Evolutionary conservation across 2,329 filamentous ascomycete genomes (phyloP), one percentile per base, ranked within the genome.

Genomic region (Cladorrhinum sp.): DNA sequence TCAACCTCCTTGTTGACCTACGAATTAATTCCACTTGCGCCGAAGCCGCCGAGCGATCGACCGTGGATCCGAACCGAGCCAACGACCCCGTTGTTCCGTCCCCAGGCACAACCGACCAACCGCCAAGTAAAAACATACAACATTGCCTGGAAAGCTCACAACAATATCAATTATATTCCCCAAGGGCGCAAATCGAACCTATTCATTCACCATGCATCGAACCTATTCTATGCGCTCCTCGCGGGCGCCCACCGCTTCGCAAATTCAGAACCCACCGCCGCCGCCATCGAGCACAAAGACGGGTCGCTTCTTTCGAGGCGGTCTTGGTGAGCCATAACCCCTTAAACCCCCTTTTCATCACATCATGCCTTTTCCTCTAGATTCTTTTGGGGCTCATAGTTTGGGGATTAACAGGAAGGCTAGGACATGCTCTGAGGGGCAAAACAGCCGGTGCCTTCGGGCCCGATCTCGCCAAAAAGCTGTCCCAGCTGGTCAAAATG

Each of bases 161-260:
- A 18, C 42, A 28, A 28, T 5, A 18, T 20, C 42, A 46, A 46
- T 46, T 10, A 46, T 21, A 14, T 16, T 46, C 10, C 42, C 16
- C 42, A 4, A 20, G 42, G 18, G n/a, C 16, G 42, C 33, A 46
- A 42, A 3, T 42, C 36, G 10, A 5, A 46, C 42, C 42, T 20
- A 46, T 48, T 23, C 18, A 28, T 57, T 62, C 77, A 79, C 64
- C 60, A 99, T 99, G 94, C 95, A 99, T 86, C 92, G 94, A 77
- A 97, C 95, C 68, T 99, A 98, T 77, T 96, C 92, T 72, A 96
- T 97, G 95, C 93, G 95, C 88, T 90, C 96, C 79, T 89, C 91
- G 78, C 89, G 95, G 84, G 92, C 92, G 77, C 95, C 95, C 54
- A 99, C 95, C 68, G 95, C 95, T 73, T 96, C 92, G 73, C 83